phyloP scores from a whole-genome alignment of 1,284 basidiomycete species.

The Lignosus rhinocerotis region DNA sequence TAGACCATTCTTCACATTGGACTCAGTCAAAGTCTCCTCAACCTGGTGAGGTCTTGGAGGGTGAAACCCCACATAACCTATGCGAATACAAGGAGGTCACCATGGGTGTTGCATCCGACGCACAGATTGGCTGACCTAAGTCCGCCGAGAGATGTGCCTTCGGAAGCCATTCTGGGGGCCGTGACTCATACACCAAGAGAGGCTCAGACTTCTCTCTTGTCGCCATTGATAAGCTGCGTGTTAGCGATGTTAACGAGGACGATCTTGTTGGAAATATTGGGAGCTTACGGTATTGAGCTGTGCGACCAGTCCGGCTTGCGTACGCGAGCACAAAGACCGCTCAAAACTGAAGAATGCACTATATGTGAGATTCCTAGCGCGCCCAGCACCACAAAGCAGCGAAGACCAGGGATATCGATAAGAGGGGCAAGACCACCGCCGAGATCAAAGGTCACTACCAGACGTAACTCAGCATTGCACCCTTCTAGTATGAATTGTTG shows the following conservation, averaged over 20 bases:
- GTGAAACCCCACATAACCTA: conserved; percentile 86
- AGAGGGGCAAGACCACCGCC: too few species aligned
- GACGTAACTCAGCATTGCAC: too few species aligned
- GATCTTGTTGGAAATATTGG: not conserved
- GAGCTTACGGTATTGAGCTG: too few species aligned
- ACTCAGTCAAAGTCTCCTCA: conserved; percentile 81
- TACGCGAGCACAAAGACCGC: not conserved
- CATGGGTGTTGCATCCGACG: not conserved
- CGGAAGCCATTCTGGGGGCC: conserved; percentile 72
- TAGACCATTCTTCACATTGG: conserved; percentile 82
- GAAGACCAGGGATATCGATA: too few species aligned
- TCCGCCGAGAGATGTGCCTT: conserved; percentile 65
- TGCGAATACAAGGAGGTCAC: conserved; percentile 8
- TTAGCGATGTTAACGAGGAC: not conserved
- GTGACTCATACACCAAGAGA: conserved; percentile 63
- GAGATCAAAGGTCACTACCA: too few species aligned
- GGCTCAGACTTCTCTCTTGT: conserved; percentile 31
- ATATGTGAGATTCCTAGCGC: not conserved
- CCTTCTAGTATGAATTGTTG: too few species aligned
- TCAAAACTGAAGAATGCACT: not conserved
- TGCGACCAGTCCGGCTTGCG: too few species aligned
- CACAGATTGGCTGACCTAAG: conserved; percentile 49
- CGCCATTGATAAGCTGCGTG: conserved; percentile 22
- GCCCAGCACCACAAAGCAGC: not conserved
- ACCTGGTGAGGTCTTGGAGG: conserved; percentile 83